Evolutionary conservation across 2,329 filamentous ascomycete genomes (phyloP).

Genomic region (Onygenales sp.): DNA sequence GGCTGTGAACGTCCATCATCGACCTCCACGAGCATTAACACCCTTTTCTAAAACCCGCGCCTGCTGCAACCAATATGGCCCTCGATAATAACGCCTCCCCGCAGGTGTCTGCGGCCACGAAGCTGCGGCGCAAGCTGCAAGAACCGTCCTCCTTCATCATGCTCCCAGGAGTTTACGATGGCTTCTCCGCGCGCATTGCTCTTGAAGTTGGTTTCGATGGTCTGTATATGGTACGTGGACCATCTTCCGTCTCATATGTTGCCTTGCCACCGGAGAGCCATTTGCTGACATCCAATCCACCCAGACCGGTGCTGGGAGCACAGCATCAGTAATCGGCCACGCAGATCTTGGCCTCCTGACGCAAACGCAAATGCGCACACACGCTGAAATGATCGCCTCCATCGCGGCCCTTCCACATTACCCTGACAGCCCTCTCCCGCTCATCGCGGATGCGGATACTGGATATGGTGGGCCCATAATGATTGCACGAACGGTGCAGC

Average conservation of each 20-base stretch:
- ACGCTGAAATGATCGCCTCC: conserved; percentile 46
- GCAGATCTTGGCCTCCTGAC: conserved; percentile 43
- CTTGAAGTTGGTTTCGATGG: conserved; percentile 40
- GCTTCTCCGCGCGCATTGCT: conserved; percentile 40
- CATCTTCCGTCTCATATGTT: conserved; percentile 11
- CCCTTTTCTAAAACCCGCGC: too few species aligned
- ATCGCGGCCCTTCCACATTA: conserved; percentile 15
- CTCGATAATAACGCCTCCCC: not conserved
- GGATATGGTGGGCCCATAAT: conserved; percentile 44
- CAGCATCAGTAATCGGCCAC: conserved; percentile 39
- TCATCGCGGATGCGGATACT: conserved; percentile 48
- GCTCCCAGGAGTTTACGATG: conserved; percentile 44
- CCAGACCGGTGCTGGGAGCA: conserved; percentile 43
- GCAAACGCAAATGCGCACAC: conserved; percentile 43
- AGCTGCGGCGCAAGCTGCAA: conserved; percentile 23
- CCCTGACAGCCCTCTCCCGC: conserved; percentile 34
- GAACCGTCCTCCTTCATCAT: conserved; percentile 31
- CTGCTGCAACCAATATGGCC: not conserved
- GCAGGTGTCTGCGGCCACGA: conserved; percentile 15
- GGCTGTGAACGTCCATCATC: too few species aligned
- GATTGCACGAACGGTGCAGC: conserved; percentile 40
- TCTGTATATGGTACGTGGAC: conserved; percentile 40
- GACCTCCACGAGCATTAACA: too few species aligned
- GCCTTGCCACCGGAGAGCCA: conserved; percentile 40
- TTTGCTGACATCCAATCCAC: not conserved